phyloP scores from a whole-genome alignment of 2,329 filamentous ascomycete genomes.

The Arthrobotrys entomopaga region DNA sequence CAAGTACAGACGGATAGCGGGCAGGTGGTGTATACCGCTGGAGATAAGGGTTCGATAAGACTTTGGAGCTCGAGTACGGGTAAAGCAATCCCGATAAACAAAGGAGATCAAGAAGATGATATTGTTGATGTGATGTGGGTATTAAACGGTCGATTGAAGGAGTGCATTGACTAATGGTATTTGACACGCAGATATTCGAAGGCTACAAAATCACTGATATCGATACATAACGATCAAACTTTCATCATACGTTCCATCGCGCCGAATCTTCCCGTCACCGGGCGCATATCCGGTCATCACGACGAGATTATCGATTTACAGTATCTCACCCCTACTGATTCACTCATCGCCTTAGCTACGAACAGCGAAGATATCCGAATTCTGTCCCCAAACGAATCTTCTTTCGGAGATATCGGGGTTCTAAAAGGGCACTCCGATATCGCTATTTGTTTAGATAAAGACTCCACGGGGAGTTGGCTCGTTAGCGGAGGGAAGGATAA shows the following conservation, averaged over 20 bases:
- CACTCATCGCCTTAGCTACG: slow-evolving; percentile 86
- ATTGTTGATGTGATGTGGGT: slow-evolving; percentile 75
- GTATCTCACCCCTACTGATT: slow-evolving; percentile 82
- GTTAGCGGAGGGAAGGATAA: slow-evolving; percentile 98
- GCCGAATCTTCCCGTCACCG: slow-evolving; percentile 71
- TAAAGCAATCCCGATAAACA: slow-evolving; percentile 76
- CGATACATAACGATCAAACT: slow-evolving; percentile 89
- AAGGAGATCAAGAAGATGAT: slow-evolving; percentile 69
- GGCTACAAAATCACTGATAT: slow-evolving; percentile 70
- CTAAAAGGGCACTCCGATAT: slow-evolving; percentile 94
- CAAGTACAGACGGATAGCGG: slow-evolving; percentile 39
- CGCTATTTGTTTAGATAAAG: slow-evolving; percentile 90
- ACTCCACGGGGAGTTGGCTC: slow-evolving; percentile 97
- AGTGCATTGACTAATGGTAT: neutral
- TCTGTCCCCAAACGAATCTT: slow-evolving; percentile 71
- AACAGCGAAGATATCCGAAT: slow-evolving; percentile 94
- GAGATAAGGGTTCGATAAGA: slow-evolving; percentile 81
- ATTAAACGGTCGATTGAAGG: neutral
- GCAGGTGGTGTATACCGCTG: slow-evolving; percentile 74
- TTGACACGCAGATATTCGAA: slow-evolving; percentile 57
- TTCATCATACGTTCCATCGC: slow-evolving; percentile 77
- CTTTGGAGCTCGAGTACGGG: slow-evolving; percentile 84
- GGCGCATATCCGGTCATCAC: slow-evolving; percentile 92
- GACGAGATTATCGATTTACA: slow-evolving; percentile 97
- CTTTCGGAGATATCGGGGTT: slow-evolving; percentile 85